These are phyloP conservation scores for Metschnikowia cubensis DNA, from an alignment of 805 yeast species.

Conservation along the genomic window DNA sequence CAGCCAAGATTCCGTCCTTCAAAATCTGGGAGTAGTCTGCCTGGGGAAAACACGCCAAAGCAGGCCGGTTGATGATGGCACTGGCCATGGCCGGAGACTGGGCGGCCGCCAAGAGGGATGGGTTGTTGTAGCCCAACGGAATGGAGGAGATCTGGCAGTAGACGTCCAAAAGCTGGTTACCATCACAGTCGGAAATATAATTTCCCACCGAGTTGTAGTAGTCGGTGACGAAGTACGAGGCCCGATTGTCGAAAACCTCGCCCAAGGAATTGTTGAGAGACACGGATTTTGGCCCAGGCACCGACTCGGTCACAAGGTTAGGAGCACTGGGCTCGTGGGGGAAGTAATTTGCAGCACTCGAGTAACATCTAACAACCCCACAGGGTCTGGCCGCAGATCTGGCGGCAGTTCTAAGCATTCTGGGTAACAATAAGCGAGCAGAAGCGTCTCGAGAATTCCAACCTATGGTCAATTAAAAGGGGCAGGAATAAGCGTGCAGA, in stretches of 20 bases:
- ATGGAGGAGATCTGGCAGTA: constrained; percentile 43
- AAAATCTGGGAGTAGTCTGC: constrained; percentile 49
- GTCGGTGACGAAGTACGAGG: constrained; percentile 40
- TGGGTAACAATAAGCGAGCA: too few relatives aligned
- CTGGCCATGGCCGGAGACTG: constrained; percentile 38
- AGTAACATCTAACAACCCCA: constrained; percentile 3
- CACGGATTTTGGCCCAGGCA: constrained; percentile 38
- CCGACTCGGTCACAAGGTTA: constrained; percentile 22
- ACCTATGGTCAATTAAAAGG: too few relatives aligned
- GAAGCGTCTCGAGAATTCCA: too few relatives aligned
- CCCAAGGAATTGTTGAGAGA: constrained; percentile 34
- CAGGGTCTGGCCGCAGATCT: neutral
- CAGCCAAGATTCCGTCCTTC: constrained; percentile 49
- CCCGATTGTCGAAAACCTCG: constrained; percentile 37
- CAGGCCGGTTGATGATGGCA: constrained; percentile 41
- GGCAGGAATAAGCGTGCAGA: too few relatives aligned
- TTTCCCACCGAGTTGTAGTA: constrained; percentile 37
- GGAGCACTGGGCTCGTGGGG: constrained; percentile 38
- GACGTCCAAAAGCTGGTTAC: constrained; percentile 38
- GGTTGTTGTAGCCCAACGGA: constrained; percentile 43
- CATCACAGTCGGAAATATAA: constrained; percentile 41
- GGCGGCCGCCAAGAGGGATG: constrained; percentile 35
- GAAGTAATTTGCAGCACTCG: constrained; percentile 28
- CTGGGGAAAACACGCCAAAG: constrained; percentile 57
- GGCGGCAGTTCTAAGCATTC: neutral